Base-by-base conservation (phyloP, 2,329 filamentous ascomycete genomes). In the Ophiostoma ulmi region DNA sequence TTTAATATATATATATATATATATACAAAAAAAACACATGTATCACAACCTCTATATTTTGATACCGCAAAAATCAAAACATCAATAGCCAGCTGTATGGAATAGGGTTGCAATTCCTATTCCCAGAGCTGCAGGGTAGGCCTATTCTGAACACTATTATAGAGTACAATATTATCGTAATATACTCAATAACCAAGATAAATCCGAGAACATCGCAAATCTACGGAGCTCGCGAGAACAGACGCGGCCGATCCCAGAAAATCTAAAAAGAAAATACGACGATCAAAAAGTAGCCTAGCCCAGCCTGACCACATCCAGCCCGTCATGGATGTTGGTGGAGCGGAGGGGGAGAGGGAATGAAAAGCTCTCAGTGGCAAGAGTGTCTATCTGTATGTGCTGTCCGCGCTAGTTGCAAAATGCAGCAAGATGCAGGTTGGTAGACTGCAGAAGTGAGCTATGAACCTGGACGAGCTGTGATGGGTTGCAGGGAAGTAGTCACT, bases 381-480 rank as follows among this genome's bases (percentile, higher is more conserved):
- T 22, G 17, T 55, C 20, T 11, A 20, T n/a, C n/a, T n/a, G 8
- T 7, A n/a, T 58, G 52, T 58, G 52, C 52, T 58, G 52, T 58
- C 52, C n/a, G 52, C 52, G 52, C 52, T 26, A 58, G 52, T 58
- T 58, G 52, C 52, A 58, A 58, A 22, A n/a, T 58, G 52, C 52
- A 26, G 52, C 52, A 58, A 26, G 52, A 55, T 58, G 6, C 52
- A 58, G 52, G 26, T 31, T 31, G 26, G 26, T 31, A 1, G 26
- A 31, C 14, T 20, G 52, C 52, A 26, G 52, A 14, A 58, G 17
- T 63, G 61, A 36, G 61, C 7, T 64, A 70, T 20, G 52, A 70
- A 70, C 48, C 69, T 64, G 65, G 69, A 67, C 69, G n/a, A 52
- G 64, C 69, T 70, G 69, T 70, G 65, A 26, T 63, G 58, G 44